These are phyloP conservation scores for Luffa aegyptiaca DNA, from an alignment of 306 rosid genomes.

Conservation along the genomic window DNA sequence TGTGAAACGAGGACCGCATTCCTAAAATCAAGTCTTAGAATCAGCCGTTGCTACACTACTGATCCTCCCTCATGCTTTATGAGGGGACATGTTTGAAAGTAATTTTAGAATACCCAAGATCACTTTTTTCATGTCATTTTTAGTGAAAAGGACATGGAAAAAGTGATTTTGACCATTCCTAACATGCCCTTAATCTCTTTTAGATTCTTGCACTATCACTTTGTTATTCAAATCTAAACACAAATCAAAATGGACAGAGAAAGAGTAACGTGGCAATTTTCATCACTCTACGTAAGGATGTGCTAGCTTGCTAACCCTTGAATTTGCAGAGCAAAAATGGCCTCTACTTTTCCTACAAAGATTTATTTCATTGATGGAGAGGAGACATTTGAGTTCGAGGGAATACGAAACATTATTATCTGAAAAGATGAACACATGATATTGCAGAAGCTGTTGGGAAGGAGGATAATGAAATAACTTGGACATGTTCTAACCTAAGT, in stretches of 20 bases:
- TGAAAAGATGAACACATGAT: neutral
- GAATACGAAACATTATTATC: neutral
- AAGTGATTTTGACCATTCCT: too few relatives aligned
- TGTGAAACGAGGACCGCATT: slow-evolving; percentile 89
- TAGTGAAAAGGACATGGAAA: too few relatives aligned
- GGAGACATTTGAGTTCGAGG: neutral
- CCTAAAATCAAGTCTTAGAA: slow-evolving; percentile 30
- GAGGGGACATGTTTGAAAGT: too few relatives aligned
- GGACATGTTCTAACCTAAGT: neutral
- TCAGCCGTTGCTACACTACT: neutral
- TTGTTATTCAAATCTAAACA: neutral
- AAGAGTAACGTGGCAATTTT: neutral
- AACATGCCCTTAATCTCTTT: too few relatives aligned
- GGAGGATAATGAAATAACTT: neutral
- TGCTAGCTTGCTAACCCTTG: neutral
- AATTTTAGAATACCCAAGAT: too few relatives aligned
- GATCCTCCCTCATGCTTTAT: neutral
- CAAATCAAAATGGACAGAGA: neutral
- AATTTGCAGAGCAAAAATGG: neutral
- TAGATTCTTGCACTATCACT: neutral
- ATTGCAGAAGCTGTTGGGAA: neutral
- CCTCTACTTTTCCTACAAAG: too few relatives aligned
- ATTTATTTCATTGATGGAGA: neutral
- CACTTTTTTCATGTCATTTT: too few relatives aligned
- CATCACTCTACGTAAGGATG: neutral